Base-by-base conservation (phyloP, 2,329 filamentous ascomycete species). In the Calonectria fujianensis region DNA sequence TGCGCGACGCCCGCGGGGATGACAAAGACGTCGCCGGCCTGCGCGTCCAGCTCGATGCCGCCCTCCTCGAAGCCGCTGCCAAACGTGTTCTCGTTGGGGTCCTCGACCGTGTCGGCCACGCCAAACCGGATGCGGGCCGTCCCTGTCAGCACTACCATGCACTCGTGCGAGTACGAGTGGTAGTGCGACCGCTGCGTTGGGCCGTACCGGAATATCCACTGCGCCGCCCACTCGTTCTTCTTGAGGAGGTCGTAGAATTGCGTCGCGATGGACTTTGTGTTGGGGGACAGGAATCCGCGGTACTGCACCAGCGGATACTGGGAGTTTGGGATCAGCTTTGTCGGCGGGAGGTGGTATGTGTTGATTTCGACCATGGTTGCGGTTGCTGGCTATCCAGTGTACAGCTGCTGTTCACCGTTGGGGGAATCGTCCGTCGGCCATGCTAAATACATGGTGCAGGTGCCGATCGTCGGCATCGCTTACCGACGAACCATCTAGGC, bases 151-250 rank as follows among this genome's bases (percentile, higher is more conserved):
- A 92, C 90, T 27, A 85, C 87, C 89, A 92, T 91, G 80, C 87
- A 88, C 82, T 93, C 91, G 77, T 92, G 91, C 0, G 88, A 87
- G 11, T 82, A 79, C 3, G 88, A 89, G 81, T 92, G 91, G 77
- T 91, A 92, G 81, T 92, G 91, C 0, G 90, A 90, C 16, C 80
- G 66, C 72, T 91, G 90, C 0, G 89, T 90, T 8, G 84, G 82
- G 1, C 89, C 88, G 80, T 92, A 93, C 45, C 90, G 88, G 75
- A 88, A 89, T 64, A 92, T 88, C 90, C 90, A 92, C 74, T 90
- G 86, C 0, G 86, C 85, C 39, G 87, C 79, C 90, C 90, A 92
- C 32, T 83, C 87, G 76, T 92, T 90, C 29, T 78, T 74, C 1
- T 82, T 76, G 79, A 90, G 89, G 20, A 86, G 82, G 69, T 89